Evolutionary conservation across 2,329 filamentous ascomycete genomes (phyloP), one percentile per base, ranked within the genome.

Genomic region (Aspergillus neotritici): DNA sequence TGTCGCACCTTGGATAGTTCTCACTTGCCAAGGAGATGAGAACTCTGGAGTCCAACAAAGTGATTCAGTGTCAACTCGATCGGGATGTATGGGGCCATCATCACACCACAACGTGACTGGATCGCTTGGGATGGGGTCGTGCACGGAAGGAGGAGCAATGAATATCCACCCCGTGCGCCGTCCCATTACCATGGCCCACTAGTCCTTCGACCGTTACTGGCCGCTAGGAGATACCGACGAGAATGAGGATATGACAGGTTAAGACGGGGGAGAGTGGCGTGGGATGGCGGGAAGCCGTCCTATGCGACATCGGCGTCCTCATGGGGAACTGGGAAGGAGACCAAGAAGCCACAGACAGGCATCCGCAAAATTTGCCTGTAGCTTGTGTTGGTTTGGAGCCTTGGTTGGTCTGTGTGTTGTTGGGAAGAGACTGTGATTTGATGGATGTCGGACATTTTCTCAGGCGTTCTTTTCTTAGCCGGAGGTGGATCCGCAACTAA

Each of bases 241-340:
- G 43, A 29, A 38, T 42, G 37, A 46, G 25, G 21, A 52, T 38
- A 44, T 54, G 53, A 56, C 52, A 56, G 52, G 53, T 48, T 52
- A 36, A 44, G 33, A 43, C 46, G 38, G 38, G 41, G 40, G 44
- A 34, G 41, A 54, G 53, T 54, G 53, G 53, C 53, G 52, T 47
- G 39, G 47, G 46, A 51, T 51, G 51, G 53, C 45, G 50, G 37
- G 44, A 44, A 47, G 48, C 41, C 44, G 47, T 46, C 34, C 41
- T 43, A 21, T 35, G 35, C 40, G 35, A 31, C 41, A 46, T 43
- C 41, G 40, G 34, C 48, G 46, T 36, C 32, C 10, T 13, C 33
- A 16, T 31, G 14, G 31, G n/a, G 5, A 14, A 28, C 15, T 5
- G 35, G 25, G 30, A 12, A 17, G 44, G 41, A 36, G 32, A 31